These are phyloP conservation scores for Penicillium steckii DNA, from an alignment of 495 filamentous ascomycete genomes.

Conservation along the genomic window DNA sequence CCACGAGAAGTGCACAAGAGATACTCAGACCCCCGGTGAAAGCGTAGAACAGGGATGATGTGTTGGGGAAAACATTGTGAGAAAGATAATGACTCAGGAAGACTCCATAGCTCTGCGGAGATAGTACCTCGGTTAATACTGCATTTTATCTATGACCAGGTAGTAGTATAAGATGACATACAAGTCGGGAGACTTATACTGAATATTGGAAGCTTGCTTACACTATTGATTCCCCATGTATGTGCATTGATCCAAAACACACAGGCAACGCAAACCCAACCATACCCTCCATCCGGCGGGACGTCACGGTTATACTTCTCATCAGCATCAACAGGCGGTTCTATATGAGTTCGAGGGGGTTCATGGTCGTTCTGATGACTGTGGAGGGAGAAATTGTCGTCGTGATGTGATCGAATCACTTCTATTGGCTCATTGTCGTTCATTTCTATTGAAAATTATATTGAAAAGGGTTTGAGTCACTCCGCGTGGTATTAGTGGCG, in stretches of 20 bases:
- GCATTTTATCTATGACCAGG: no score
- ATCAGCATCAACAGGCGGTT: conserved; percentile 15
- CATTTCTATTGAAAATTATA: conserved; percentile 21
- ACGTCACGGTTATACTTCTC: conserved; percentile 35
- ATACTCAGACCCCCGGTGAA: conserved; percentile 73
- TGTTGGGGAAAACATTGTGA: conserved; percentile 54
- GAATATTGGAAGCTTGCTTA: conserved; percentile 28
- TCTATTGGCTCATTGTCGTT: conserved; percentile 37
- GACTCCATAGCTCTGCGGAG: conserved; percentile 56
- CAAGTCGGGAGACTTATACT: background rate
- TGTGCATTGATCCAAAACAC: conserved; percentile 55
- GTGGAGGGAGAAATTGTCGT: conserved; percentile 17
- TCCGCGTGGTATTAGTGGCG: background rate
- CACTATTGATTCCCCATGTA: conserved; percentile 55
- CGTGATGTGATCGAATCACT: conserved; percentile 31
- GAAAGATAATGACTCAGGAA: conserved; percentile 71
- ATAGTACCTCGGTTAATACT: conserved; percentile 10
- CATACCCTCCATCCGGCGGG: conserved; percentile 55
- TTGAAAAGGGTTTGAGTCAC: background rate
- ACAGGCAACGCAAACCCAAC: conserved; percentile 52
- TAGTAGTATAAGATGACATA: no score
- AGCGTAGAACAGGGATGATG: conserved; percentile 61
- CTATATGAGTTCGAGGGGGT: conserved; percentile 5
- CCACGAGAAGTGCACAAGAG: conserved; percentile 60
- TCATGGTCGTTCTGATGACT: conserved; percentile 4